Percentiles rank a stretch among this genome's conserved stretches.
phyloP scores from a whole-genome alignment of 768 basidiomycete genomes.

The Lactarius quietus region DNA sequence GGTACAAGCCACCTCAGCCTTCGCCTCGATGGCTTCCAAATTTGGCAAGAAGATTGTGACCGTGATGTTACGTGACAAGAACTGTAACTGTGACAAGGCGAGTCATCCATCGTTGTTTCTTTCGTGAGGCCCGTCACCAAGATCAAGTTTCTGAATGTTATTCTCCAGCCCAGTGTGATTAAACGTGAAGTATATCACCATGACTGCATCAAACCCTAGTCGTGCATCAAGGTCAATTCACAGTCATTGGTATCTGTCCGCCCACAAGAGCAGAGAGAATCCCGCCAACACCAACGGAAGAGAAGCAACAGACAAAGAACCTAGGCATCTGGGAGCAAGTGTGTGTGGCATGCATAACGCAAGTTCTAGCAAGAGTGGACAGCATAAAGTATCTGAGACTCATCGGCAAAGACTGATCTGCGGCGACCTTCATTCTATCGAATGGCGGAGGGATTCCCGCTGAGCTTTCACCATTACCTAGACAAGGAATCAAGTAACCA shows the following conservation, averaged over 20 bases:
- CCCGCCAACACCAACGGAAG: neutral
- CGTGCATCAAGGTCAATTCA: slow-evolving; percentile 10
- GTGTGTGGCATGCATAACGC: neutral
- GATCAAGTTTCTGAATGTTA: slow-evolving; percentile 11
- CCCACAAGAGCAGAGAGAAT: neutral
- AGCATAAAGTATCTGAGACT: neutral
- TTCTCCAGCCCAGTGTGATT: slow-evolving; percentile 15
- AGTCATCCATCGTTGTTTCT: slow-evolving; percentile 7
- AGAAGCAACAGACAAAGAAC: neutral
- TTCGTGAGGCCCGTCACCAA: neutral
- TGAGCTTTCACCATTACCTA: neutral
- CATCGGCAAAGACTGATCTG: neutral
- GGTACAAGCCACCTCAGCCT: no score
- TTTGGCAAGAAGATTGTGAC: neutral
- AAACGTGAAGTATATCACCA: slow-evolving; percentile 4
- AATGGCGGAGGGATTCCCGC: neutral
- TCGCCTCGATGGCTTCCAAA: neutral
- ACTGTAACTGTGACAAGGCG: slow-evolving; percentile 2
- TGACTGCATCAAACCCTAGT: slow-evolving; percentile 13
- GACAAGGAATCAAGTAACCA: neutral
- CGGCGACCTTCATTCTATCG: neutral
- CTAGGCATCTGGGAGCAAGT: neutral
- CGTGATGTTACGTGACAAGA: neutral
- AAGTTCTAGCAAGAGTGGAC: neutral
- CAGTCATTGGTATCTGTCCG: no score